A percentile compares a stretch with the other conserved stretches of the same genome.
Conservation (phyloP, 2,329 filamentous ascomycete genomes). For the Incumbomyces lentus region DNA sequence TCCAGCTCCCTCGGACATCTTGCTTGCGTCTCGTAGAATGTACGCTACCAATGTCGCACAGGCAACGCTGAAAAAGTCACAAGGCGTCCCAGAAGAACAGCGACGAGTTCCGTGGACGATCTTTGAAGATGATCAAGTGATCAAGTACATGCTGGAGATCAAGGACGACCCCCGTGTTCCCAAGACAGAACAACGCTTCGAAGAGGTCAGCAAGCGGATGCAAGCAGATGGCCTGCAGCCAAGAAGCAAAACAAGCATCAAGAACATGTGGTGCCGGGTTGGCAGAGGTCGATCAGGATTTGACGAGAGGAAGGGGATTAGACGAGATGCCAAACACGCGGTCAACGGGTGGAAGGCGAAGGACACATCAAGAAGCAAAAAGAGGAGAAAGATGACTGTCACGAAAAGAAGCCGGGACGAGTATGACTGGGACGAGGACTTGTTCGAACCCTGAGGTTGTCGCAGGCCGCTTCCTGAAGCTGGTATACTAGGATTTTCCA, state of each 20-base stretch:
- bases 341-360: conserved; percentile 3
- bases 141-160: conserved; percentile 16
- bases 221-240: conserved; percentile 2
- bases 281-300: conserved; percentile 14
- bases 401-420: too few relatives aligned
- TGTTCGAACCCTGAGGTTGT: too few relatives aligned
- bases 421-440: too few relatives aligned
- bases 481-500: too few relatives aligned
- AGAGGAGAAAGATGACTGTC: too few relatives aligned
- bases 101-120: conserved; percentile 8
- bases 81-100: neutral
- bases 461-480: too few relatives aligned
- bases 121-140: conserved; percentile 17
- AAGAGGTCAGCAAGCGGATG: conserved; percentile 14
- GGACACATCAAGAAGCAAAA: too few relatives aligned
- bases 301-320: conserved; percentile 14
- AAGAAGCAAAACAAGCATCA: conserved; percentile 10
- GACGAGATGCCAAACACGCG: neutral
- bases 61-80: neutral
- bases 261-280: conserved; percentile 19
- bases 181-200: conserved; percentile 14
- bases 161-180: conserved; percentile 8
- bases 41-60: neutral
- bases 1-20: conserved; percentile 11
- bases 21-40: conserved; percentile 7